Evolutionary conservation across 2,329 filamentous ascomycete genomes (phyloP).

Genomic region (Ascochyta viciae-villosae): DNA sequence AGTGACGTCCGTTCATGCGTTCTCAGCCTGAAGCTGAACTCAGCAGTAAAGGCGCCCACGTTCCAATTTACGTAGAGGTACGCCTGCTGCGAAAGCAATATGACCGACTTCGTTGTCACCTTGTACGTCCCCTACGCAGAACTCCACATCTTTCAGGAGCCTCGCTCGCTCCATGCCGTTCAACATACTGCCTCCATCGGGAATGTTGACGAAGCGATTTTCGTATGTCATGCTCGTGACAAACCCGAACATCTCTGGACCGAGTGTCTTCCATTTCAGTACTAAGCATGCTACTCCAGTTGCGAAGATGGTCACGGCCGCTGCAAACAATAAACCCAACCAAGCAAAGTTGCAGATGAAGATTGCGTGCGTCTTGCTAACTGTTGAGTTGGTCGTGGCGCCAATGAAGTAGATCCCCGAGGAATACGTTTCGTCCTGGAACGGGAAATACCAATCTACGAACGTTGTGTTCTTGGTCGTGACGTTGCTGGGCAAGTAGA

Average conservation of each 20-base stretch:
- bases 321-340: constrained; percentile 28
- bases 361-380: too few species aligned
- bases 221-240: constrained; percentile 50
- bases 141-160: constrained; percentile 40
- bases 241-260: constrained; percentile 46
- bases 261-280: constrained; percentile 37
- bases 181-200: constrained; percentile 37
- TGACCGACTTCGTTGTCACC: constrained; percentile 42
- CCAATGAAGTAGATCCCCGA: too few species aligned
- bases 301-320: constrained; percentile 28
- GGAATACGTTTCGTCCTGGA: neutral
- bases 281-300: constrained; percentile 22
- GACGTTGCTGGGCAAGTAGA: constrained; percentile 31
- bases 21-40: neutral
- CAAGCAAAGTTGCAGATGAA: constrained; percentile 33
- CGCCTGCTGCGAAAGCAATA: constrained; percentile 45
- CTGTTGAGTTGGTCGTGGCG: too few species aligned
- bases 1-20: constrained; percentile 6
- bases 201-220: constrained; percentile 40
- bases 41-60: constrained; percentile 36
- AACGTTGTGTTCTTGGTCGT: constrained; percentile 22
- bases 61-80: constrained; percentile 36
- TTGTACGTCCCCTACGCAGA: constrained; percentile 42
- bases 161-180: constrained; percentile 45
- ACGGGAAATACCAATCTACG: constrained; percentile 24